These are phyloP conservation scores for Penicillium sp. DNA, from an alignment of 2,329 filamentous ascomycete genomes.

Conservation along the genomic window DNA sequence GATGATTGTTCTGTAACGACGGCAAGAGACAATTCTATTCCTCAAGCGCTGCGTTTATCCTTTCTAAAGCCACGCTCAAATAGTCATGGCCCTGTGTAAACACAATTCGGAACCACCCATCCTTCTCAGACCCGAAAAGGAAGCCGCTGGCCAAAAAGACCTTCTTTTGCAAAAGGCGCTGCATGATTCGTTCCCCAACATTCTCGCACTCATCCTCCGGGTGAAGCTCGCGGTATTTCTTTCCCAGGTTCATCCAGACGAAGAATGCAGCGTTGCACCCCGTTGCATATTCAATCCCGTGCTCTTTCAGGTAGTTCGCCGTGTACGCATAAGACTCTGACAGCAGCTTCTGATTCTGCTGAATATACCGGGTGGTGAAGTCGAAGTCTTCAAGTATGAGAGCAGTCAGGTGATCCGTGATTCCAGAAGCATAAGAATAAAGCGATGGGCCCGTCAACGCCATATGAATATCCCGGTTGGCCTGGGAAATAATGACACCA, in stretches of 20 bases:
- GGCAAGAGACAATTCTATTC: not conserved
- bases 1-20: not conserved
- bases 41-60: constrained; percentile 19
- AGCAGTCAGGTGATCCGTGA: constrained; percentile 33
- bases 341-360: constrained; percentile 38
- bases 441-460: constrained; percentile 36
- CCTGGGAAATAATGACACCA: constrained; percentile 45
- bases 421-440: constrained; percentile 43
- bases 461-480: constrained; percentile 34
- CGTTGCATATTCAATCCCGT: constrained; percentile 41
- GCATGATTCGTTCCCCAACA: constrained; percentile 25
- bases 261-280: constrained; percentile 52
- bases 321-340: constrained; percentile 36
- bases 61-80: constrained; percentile 28
- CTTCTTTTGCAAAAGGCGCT: constrained; percentile 30
- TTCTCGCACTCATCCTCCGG: constrained; percentile 11
- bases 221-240: constrained; percentile 22
- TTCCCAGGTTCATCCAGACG: constrained; percentile 45
- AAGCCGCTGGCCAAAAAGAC: constrained; percentile 32
- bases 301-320: constrained; percentile 30
- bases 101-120: constrained; percentile 40
- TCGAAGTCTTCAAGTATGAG: constrained; percentile 39
- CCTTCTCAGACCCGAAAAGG: constrained; percentile 32
- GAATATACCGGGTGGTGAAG: constrained; percentile 41
- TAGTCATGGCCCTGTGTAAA: constrained; percentile 29